Evolutionary conservation across 352 stramenopile species (phyloP).

Genomic region (Phytophthora tentaculata): DNA sequence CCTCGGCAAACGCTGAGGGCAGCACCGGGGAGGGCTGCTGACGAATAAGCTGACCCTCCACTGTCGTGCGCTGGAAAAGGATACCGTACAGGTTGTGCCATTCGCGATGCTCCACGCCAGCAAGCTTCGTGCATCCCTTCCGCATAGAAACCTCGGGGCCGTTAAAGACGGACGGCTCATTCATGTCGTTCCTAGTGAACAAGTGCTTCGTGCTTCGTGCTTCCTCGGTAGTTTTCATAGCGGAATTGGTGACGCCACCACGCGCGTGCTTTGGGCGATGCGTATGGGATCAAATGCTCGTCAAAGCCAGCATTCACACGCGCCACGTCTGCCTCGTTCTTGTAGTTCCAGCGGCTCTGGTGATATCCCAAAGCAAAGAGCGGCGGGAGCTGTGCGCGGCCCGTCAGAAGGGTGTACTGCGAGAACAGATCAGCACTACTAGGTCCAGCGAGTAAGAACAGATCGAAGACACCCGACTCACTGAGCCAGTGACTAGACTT

Average conservation of each 20-base stretch:
- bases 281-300: conserved; percentile 98
- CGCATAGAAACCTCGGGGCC: conserved; percentile 98
- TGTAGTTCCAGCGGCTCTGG: conserved; percentile 99
- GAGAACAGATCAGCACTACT: conserved; percentile 83
- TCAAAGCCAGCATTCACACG: conserved; percentile 92
- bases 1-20: conserved; percentile 49
- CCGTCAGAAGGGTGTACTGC: conserved; percentile 95
- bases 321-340: conserved; percentile 96
- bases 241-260: conserved; percentile 98
- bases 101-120: conserved; percentile 97
- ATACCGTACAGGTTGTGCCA: conserved; percentile 99
- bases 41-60: conserved; percentile 90
- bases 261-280: conserved; percentile 86
- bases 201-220: conserved; percentile 89
- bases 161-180: conserved; percentile 99
- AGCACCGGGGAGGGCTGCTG: conserved; percentile 60
- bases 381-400: conserved; percentile 92
- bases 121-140: conserved; percentile 93
- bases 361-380: conserved; percentile 98
- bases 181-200: conserved; percentile 99
- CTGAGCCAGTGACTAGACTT: conserved; percentile 94
- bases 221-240: conserved; percentile 95
- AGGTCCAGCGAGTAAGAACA: conserved; percentile 96
- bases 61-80: conserved; percentile 97
- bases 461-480: conserved; percentile 96